These are phyloP conservation scores for Diaporthe australafricana DNA, from an alignment of 2,329 filamentous ascomycete genomes.

Conservation along the genomic window DNA sequence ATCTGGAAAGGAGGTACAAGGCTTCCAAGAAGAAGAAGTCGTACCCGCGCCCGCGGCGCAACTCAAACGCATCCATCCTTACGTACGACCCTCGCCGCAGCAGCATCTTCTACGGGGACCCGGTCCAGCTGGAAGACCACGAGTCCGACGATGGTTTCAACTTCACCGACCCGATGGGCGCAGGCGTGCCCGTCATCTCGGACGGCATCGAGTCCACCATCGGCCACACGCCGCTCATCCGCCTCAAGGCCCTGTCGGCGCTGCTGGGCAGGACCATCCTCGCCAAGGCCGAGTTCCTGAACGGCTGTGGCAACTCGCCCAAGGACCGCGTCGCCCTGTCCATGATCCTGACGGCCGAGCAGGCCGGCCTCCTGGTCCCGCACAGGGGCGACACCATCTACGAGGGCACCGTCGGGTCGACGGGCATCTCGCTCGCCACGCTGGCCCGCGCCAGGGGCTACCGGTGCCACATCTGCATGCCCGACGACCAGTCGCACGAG, in stretches of 20 bases:
- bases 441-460: slow-evolving; percentile 91
- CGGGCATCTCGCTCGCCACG: slow-evolving; percentile 92
- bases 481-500: slow-evolving; percentile 87
- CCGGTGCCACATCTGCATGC: slow-evolving; percentile 96
- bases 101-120: slow-evolving; percentile 58
- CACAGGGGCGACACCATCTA: slow-evolving; percentile 93
- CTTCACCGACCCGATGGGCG: slow-evolving; percentile 37
- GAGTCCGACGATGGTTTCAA: slow-evolving; percentile 52
- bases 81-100: slow-evolving; percentile 47
- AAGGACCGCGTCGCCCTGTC: slow-evolving; percentile 94
- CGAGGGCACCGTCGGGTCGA: slow-evolving; percentile 96
- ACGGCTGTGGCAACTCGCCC: slow-evolving; percentile 91
- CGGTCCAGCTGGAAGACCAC: slow-evolving; percentile 67
- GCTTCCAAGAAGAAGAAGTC: slow-evolving; percentile 46
- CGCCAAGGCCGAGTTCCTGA: slow-evolving; percentile 95
- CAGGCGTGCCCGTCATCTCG: slow-evolving; percentile 59
- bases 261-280: slow-evolving; percentile 91
- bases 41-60: slow-evolving; percentile 37
- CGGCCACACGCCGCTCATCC: slow-evolving; percentile 90
- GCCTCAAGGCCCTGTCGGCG: slow-evolving; percentile 85
- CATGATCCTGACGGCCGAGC: slow-evolving; percentile 88
- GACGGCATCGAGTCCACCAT: slow-evolving; percentile 92
- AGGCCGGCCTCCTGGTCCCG: slow-evolving; percentile 78
- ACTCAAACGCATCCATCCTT: slow-evolving; percentile 37
- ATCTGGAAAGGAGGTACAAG: slow-evolving; percentile 75